Base-by-base conservation (phyloP, 1,139 yeast species). In the Suhomyces wounanorum region DNA sequence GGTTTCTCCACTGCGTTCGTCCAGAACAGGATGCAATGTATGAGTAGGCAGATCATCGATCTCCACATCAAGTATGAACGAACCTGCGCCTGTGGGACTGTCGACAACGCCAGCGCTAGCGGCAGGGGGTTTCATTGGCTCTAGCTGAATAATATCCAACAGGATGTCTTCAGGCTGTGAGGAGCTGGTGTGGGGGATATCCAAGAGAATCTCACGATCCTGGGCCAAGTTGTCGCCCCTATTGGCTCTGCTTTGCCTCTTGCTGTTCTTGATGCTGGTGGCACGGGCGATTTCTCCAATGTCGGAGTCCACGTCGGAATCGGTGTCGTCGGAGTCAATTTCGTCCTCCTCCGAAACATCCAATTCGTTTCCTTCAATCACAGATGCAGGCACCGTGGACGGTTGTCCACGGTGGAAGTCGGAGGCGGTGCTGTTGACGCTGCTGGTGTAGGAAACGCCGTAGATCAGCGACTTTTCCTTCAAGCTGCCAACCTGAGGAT, bases 211-310 rank as follows among this genome's bases (percentile, higher is more conserved):
- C 45, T 60, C 63, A 3, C 61, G 54, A 25, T 52, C 56, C 21
- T 49, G 60, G 10, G 46, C 40, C 33, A 43, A 37, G 33, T 18
- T 28, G 21, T 14, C 31, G 14, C 33, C 30, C 26, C 42, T 40
- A 18, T 28, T 14, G 31, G 21, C 30, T 18, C 37, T 44, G 35
- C 28, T 21, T 35, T 35, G 35, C 16, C 38, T 46, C 14, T 41
- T 40, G 28, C 56, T 58, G 30, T 67, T 54, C 31, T 73, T 60
- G 7, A 74, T 62, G 50, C 78, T 73, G 10, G 79, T 73, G 45
- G 80, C 80, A 11, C 81, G 65, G 41, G 71, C 69, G 47, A 77
- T 77, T 55, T 76, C 78, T 8, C 80, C 81, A 44, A 77, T 73
- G 55, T 77, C 81, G 9, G 77, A 70, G 60, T 77, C 81, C 37